phyloP scores from a whole-genome alignment of 2,329 filamentous ascomycete species.

The Aspergillus uvarum region DNA sequence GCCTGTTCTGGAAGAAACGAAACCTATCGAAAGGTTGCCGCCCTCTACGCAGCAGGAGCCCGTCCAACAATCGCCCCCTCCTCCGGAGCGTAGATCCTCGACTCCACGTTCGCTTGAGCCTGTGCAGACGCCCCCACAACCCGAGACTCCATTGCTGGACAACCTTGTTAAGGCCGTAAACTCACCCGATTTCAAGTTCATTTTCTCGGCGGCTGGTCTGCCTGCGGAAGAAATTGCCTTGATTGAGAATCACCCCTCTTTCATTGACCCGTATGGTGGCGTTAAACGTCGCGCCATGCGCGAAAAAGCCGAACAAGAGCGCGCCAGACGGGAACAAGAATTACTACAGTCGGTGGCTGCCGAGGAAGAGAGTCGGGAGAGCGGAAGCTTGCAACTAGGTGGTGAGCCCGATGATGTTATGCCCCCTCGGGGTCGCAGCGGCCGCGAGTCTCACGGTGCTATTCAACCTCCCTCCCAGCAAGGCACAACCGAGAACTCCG shows the following conservation, averaged over 20 bases:
- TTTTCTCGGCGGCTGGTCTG: slow-evolving; percentile 51
- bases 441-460: slow-evolving; percentile 60
- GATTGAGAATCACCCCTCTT: slow-evolving; percentile 64
- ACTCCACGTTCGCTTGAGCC: slow-evolving; percentile 22
- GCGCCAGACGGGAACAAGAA: slow-evolving; percentile 55
- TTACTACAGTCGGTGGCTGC: slow-evolving; percentile 52
- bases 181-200: slow-evolving; percentile 53
- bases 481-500: slow-evolving; percentile 46
- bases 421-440: slow-evolving; percentile 45
- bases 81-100: slow-evolving; percentile 22
- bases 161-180: slow-evolving; percentile 49
- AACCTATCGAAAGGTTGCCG: slow-evolving; percentile 34
- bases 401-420: slow-evolving; percentile 88
- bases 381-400: slow-evolving; percentile 82
- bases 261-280: slow-evolving; percentile 81
- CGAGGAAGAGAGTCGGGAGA: slow-evolving; percentile 74
- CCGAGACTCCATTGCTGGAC: slow-evolving; percentile 36
- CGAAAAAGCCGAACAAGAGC: slow-evolving; percentile 66
- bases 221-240: slow-evolving; percentile 51
- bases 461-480: slow-evolving; percentile 78
- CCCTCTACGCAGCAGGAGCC: slow-evolving; percentile 23
- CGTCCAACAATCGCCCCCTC: slow-evolving; percentile 23
- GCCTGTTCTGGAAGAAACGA: slow-evolving; percentile 36
- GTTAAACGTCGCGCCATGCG: slow-evolving; percentile 76
- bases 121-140: slow-evolving; percentile 21